phyloP scores from a whole-genome alignment of 441 rosid genomes.

The Euphorbia schlechtendalii region DNA sequence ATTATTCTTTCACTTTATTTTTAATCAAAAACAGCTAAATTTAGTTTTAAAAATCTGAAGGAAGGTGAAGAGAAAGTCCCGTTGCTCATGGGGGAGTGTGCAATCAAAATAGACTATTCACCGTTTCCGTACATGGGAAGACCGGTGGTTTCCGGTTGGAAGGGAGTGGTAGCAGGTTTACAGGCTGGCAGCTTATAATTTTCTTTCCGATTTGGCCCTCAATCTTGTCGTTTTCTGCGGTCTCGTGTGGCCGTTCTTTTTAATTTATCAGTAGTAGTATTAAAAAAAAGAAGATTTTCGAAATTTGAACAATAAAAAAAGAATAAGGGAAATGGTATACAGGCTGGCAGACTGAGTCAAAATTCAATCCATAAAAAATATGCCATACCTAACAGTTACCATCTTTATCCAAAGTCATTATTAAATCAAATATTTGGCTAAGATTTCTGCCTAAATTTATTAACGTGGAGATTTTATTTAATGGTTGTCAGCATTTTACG shows the following conservation, averaged over 20 bases:
- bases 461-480: too few relatives aligned
- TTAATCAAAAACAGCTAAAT: not conserved
- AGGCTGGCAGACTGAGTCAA: slow-evolving; percentile 66
- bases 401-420: slow-evolving; percentile 38
- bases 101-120: not conserved
- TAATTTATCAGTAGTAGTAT: not conserved
- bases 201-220: slow-evolving; percentile 68
- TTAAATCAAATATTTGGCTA: slow-evolving; percentile 4
- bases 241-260: slow-evolving; percentile 25
- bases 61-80: slow-evolving; percentile 32
- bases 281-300: too few relatives aligned
- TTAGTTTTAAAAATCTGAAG: not conserved
- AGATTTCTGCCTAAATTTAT: slow-evolving; percentile 9
- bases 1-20: not conserved
- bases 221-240: slow-evolving; percentile 48
- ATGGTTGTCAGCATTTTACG: slow-evolving; percentile 21
- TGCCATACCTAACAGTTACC: slow-evolving; percentile 41
- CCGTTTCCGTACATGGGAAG: slow-evolving; percentile 38
- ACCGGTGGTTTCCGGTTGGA: slow-evolving; percentile 27
- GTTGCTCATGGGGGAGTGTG: slow-evolving; percentile 18
- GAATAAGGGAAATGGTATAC: slow-evolving; percentile 38
- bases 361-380: slow-evolving; percentile 29
- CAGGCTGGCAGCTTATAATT: slow-evolving; percentile 57
- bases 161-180: slow-evolving; percentile 4
- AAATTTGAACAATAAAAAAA: not conserved